These are phyloP conservation scores for Aspergillus pseudoterreus DNA, from an alignment of 2,329 filamentous ascomycete genomes.

Conservation along the genomic window DNA sequence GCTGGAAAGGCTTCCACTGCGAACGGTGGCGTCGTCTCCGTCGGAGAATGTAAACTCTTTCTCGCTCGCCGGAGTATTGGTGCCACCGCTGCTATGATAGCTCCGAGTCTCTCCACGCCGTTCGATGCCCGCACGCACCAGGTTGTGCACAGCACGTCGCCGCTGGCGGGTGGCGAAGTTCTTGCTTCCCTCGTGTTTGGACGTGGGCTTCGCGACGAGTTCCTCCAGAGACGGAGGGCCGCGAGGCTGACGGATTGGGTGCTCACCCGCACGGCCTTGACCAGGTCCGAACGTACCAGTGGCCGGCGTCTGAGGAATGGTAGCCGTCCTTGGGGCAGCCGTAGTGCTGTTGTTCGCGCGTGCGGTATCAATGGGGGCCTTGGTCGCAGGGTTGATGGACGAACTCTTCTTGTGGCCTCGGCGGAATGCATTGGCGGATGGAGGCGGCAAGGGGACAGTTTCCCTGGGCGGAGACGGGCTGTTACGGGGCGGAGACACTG, in stretches of 20 bases:
- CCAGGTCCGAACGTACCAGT: conserved; percentile 89
- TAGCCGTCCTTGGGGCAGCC: conserved; percentile 71
- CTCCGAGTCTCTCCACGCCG: conserved; percentile 71
- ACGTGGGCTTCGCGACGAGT: conserved; percentile 81
- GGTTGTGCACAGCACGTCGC: conserved; percentile 83
- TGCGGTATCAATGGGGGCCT: conserved; percentile 42
- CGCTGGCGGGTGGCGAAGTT: conserved; percentile 94
- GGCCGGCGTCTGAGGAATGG: conserved; percentile 74
- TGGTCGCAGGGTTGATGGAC: conserved; percentile 60
- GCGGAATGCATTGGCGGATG: conserved; percentile 87
- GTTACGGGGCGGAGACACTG: conserved; percentile 60
- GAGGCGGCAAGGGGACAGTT: conserved; percentile 72
- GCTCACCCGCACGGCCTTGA: conserved; percentile 87
- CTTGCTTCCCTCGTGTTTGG: conserved; percentile 91
- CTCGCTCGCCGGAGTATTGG: conserved; percentile 88
- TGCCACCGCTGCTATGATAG: conserved; percentile 61
- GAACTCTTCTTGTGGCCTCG: conserved; percentile 88
- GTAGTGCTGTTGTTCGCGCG: conserved; percentile 48
- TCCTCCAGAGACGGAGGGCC: conserved; percentile 91
- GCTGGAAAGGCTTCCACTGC: conserved; percentile 77
- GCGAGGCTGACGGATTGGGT: conserved; percentile 87
- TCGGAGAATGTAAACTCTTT: conserved; percentile 65
- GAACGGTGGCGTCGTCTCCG: conserved; percentile 71
- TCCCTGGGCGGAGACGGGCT: conserved; percentile 67
- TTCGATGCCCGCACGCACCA: conserved; percentile 84